Evolutionary conservation across 257 asterid genomes (phyloP).

Genomic region (Solanum rostratum): DNA sequence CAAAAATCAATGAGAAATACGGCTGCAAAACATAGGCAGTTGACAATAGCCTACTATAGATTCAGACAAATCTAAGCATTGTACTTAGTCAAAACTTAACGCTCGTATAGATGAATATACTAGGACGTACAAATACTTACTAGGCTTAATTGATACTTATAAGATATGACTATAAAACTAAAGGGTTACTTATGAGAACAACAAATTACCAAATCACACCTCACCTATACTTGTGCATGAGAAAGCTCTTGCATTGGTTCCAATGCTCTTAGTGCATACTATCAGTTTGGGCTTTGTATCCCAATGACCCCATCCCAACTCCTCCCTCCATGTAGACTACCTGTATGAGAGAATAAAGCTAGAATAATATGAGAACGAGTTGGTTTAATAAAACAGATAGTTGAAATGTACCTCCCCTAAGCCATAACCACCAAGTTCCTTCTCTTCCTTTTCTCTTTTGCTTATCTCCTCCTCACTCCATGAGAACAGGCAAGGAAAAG

Average conservation of each 20-base stretch:
- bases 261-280: slow-evolving; percentile 13
- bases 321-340: slow-evolving; percentile 96
- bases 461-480: slow-evolving; percentile 99
- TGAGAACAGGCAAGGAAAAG: slow-evolving; percentile 81
- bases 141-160: background rate
- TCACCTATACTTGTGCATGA: slow-evolving; percentile 39
- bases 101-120: background rate
- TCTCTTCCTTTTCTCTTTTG: slow-evolving; percentile 88
- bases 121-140: background rate
- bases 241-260: slow-evolving; percentile 33
- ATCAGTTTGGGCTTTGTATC: slow-evolving; percentile 45
- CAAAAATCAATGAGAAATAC: background rate
- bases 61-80: background rate
- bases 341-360: slow-evolving; percentile 26
- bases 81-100: background rate
- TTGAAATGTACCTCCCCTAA: slow-evolving; percentile 74
- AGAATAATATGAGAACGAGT: slow-evolving; percentile 1
- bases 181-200: background rate
- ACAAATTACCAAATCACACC: background rate
- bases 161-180: background rate
- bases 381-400: background rate
- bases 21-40: background rate
- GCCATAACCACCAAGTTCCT: slow-evolving; percentile 96
- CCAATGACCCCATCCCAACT: slow-evolving; percentile 72
- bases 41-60: background rate